Base-by-base conservation (phyloP, 2,329 filamentous ascomycete species). In the Paraconiothyrium sp. region DNA sequence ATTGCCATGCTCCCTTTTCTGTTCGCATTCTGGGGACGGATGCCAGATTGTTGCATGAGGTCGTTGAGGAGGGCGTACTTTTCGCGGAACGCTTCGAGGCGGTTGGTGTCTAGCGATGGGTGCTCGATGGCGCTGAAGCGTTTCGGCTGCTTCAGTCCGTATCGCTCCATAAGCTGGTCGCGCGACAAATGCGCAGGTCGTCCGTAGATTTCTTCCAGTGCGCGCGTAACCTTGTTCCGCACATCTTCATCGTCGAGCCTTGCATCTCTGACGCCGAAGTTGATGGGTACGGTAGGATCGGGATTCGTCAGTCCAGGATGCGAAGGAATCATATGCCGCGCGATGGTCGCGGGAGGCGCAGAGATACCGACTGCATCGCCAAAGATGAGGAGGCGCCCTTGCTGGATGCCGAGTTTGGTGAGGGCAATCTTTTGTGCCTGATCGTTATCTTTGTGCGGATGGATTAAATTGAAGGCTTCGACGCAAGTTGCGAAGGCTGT, bases 331-430 rank as follows among this genome's bases (percentile, higher is more conserved):
- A 81, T 81, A 58, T 79, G 78, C 49, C 76, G 73, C 27, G 81
- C 81, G 56, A 83, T 81, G 1, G 72, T 75, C 2, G 75, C 69
- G 20, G 81, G 81, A 20, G 81, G 81, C 22, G 80, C 80, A 22
- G 76, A 78, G 32, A 84, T 79, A 27, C 82, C 82, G 11, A 83
- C 75, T 5, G 78, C 78, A 67, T 82, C 80, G n/a, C 81, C 82
- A 74, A 81, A 83, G 61, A 83, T 82, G 58, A 84, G 72, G 49
- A 84, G 74, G 30, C 82, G 75, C 41, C 80, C 80, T 67, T 84
- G 82, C 65, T 83, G 79, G 27, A 84, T 75, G 57, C 82, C 82
- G 6, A 84, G 71, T 56, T 79, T 77, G 3, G 78, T 74, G 32
- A 83, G 74, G 24, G 80, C 75, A 24, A 82, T 74, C 62, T 81